phyloP scores from a whole-genome alignment of 129 eudicot species.

The Rutidosis leptorrhynchoides region DNA sequence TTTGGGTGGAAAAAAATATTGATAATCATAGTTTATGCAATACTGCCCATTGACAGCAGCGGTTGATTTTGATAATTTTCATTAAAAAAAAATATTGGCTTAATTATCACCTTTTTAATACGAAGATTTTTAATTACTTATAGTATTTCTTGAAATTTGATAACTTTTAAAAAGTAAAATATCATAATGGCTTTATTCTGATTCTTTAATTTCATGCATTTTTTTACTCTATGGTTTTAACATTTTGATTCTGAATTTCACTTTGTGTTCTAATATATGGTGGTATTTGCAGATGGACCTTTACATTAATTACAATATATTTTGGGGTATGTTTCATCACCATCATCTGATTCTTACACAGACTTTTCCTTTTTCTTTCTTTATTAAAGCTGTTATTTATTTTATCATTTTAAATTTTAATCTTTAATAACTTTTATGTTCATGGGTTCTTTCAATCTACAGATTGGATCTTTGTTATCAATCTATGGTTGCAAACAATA shows the following conservation, averaged over 20 bases:
- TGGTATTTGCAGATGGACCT: slow-evolving; percentile 78
- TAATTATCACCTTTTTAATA: slow-evolving; percentile 17
- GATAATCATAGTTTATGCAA: slow-evolving; percentile 1
- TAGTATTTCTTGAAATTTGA: slow-evolving; percentile 7
- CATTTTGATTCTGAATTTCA: slow-evolving; percentile 25
- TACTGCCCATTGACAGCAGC: neutral
- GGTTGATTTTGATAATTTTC: no score
- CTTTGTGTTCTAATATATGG: slow-evolving; percentile 25
- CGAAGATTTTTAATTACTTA: neutral
- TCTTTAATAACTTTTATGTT: slow-evolving; percentile 1
- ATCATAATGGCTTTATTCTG: slow-evolving; percentile 37
- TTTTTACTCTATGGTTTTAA: slow-evolving; percentile 17
- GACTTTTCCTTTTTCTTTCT: slow-evolving; percentile 21
- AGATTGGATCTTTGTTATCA: slow-evolving; percentile 82
- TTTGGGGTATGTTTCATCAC: slow-evolving; percentile 73
- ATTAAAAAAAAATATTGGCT: slow-evolving; percentile 8
- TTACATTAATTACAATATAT: slow-evolving; percentile 76
- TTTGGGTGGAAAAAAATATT: neutral
- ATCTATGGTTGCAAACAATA: slow-evolving; percentile 64
- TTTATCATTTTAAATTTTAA: neutral
- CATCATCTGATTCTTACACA: slow-evolving; percentile 23
- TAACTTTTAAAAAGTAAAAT: slow-evolving; percentile 28
- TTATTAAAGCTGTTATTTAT: slow-evolving; percentile 12
- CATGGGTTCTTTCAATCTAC: slow-evolving; percentile 23
- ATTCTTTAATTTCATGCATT: slow-evolving; percentile 29